These are phyloP conservation scores for Sphagnum magellanicum DNA, from an alignment of 228 moss, liverwort and hornwort species.

Conservation along the genomic window DNA sequence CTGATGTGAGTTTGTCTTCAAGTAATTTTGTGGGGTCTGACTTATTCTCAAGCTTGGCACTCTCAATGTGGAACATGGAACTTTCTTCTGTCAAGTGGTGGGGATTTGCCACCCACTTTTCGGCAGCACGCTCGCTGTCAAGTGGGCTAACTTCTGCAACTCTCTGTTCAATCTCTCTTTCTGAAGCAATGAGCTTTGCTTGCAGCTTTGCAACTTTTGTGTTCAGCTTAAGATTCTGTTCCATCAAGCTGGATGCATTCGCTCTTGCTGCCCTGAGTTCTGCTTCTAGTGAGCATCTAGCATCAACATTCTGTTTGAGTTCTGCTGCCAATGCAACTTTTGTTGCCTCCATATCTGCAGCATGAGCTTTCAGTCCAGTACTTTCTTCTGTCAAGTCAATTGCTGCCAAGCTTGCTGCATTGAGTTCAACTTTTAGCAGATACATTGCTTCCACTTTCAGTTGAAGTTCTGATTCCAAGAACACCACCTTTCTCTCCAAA, in stretches of 20 bases:
- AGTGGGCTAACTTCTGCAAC: slow-evolving; percentile 1
- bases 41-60: slow-evolving; percentile 2
- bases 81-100: slow-evolving; percentile 5
- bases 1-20: slow-evolving; percentile 9
- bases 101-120: neutral
- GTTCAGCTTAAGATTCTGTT: slow-evolving; percentile 11
- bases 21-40: neutral
- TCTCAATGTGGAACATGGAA: slow-evolving; percentile 5
- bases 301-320: slow-evolving; percentile 17
- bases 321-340: slow-evolving; percentile 21
- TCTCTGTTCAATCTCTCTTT: slow-evolving; percentile 4
- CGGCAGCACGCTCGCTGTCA: no score
- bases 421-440: slow-evolving; percentile 7
- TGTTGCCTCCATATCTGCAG: slow-evolving; percentile 13
- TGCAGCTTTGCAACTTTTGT: slow-evolving; percentile 14
- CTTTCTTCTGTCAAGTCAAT: slow-evolving; percentile 21
- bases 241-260: slow-evolving; percentile 11
- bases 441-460: slow-evolving; percentile 9
- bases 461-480: slow-evolving; percentile 13
- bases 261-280: slow-evolving; percentile 9
- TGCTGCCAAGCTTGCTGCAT: slow-evolving; percentile 9
- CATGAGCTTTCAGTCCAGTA: slow-evolving; percentile 10
- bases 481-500: slow-evolving; percentile 15
- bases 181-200: slow-evolving; percentile 11
- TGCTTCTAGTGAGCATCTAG: slow-evolving; percentile 14